These are phyloP conservation scores for Paramecium primaurelia DNA, from an alignment of 73 alveolate genomes.

Conservation along the genomic window DNA sequence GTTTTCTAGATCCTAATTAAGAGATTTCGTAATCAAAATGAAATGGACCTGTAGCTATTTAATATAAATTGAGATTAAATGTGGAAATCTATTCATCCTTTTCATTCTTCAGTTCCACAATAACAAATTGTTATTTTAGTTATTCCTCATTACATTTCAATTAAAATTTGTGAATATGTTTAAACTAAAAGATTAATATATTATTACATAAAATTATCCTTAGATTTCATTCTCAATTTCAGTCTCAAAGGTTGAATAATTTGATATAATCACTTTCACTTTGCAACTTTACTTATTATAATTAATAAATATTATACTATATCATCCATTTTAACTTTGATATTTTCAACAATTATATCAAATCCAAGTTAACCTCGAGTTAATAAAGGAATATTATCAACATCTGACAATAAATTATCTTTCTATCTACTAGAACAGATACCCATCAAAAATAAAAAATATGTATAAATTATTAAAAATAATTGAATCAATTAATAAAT, in stretches of 20 bases:
- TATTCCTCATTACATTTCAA: neutral
- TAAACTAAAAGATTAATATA: neutral
- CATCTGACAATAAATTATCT: neutral
- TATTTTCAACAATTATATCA: neutral
- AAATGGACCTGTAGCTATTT: constrained; percentile 14
- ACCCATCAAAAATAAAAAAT: neutral
- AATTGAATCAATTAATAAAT: neutral
- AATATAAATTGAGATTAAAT: neutral
- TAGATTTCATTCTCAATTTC: neutral
- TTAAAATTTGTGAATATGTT: neutral
- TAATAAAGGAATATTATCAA: neutral
- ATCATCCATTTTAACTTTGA: neutral
- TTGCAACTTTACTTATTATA: neutral
- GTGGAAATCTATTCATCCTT: neutral
- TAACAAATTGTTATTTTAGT: neutral
- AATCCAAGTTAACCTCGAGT: neutral
- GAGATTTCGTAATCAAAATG: constrained; percentile 23
- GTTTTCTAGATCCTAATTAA: neutral
- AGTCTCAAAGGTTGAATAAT: neutral
- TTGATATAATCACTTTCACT: neutral
- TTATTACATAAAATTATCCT: constrained; percentile 16
- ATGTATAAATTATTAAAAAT: neutral
- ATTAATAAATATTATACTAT: neutral
- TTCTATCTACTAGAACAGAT: neutral
- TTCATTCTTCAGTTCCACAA: neutral